Evolutionary conservation across 371 early-diverging fungal genomes (phyloP), one percentile per base, ranked within the genome.

Genomic region (Sporodiniella umbellata): DNA sequence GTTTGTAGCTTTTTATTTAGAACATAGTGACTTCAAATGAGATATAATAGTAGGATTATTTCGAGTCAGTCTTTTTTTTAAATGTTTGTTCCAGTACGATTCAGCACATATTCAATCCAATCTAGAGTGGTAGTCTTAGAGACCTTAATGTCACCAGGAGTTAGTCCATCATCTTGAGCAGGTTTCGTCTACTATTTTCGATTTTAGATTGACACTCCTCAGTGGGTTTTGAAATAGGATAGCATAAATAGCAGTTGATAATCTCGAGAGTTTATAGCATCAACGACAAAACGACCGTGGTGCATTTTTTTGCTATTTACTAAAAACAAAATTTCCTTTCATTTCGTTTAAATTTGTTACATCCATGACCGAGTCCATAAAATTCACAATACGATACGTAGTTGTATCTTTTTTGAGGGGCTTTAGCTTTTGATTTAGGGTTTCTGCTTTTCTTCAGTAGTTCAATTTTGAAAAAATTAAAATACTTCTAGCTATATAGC

Each of bases 181-280:
- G 52, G 26, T 52, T 43, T 44, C 44, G 14, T 44, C 38, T 52
- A 37, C 15, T 52, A 25, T 43, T 14, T 30, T 35, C 44, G 15
- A 43, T 52, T 25, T 45, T 53, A 24, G 48, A 25, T 49, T 44
- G 44, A 19, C 31, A 54, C 33, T 54, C 48, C 42, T 54, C 55
- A 26, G 48, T 48, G 7, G 55, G 48, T 35, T 48, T 54, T 23
- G 44, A 15, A 35, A 48, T 25, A n/a, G 35, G 44, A n/a, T 14
- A 44, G 44, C 17, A 53, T 25, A 38, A 44, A 45, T 38, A 53
- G 22, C 18, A 45, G 45, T 14, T 53, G 25, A 18, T 53, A 35
- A 24, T 39, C 45, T 33, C 51, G 5, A 4, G 24, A 21, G n/a
- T 31, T 33, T 25, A 51, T 51, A 22, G 51, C 43, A 23, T 51